Conservation (phyloP, 2,329 filamentous ascomycete species). For the Neopestalotiopsis sp. region DNA sequence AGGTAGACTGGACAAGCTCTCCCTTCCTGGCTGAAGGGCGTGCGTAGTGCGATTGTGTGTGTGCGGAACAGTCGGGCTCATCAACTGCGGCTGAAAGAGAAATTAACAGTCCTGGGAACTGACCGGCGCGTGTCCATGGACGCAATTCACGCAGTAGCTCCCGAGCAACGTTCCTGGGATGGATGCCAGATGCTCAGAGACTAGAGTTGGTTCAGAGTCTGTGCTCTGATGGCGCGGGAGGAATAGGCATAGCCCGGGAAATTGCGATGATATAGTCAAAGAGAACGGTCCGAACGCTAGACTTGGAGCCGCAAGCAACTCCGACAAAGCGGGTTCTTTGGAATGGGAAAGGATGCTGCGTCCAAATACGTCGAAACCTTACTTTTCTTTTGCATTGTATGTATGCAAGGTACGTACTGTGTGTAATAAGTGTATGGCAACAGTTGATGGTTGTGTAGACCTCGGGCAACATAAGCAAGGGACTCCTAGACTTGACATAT, state of each 20-base stretch:
- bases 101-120: neutral
- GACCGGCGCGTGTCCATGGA: neutral
- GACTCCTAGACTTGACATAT: neutral
- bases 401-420: neutral
- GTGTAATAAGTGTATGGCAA: neutral
- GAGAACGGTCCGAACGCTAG: slow-evolving; percentile 1
- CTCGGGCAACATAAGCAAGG: neutral
- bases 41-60: too few species aligned
- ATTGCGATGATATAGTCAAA: neutral
- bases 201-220: neutral
- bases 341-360: neutral
- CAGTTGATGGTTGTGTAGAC: neutral
- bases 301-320: neutral
- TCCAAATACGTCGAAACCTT: neutral
- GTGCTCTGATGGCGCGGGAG: neutral
- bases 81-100: neutral
- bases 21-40: too few species aligned
- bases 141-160: neutral
- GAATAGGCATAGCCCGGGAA: neutral
- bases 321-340: neutral
- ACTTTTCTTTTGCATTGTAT: neutral
- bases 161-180: neutral
- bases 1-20: neutral
- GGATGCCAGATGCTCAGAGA: neutral
- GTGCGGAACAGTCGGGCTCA: neutral